Conservation (phyloP, 2,329 filamentous ascomycete genomes). For the Neofusicoccum kwambonambiense region DNA sequence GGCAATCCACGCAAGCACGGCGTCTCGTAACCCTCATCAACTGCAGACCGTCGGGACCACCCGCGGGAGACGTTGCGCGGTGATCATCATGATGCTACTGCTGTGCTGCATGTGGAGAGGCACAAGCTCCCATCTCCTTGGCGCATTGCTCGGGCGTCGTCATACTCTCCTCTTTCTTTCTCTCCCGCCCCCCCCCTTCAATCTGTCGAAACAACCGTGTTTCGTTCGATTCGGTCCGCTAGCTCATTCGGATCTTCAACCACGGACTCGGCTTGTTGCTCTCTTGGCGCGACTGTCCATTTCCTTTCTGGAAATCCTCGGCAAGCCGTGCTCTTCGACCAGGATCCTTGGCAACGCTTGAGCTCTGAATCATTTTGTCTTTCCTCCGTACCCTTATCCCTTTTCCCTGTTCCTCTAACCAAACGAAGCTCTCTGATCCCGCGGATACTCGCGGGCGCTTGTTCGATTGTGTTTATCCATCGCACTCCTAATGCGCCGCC, state of each 20-base stretch:
- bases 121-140: neutral
- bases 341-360: slow-evolving; percentile 6
- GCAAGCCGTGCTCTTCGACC: neutral
- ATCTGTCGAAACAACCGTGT: slow-evolving; percentile 5
- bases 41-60: neutral
- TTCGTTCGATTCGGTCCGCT: slow-evolving; percentile 8
- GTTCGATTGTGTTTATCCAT: neutral
- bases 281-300: neutral
- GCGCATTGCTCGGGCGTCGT: neutral
- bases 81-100: neutral
- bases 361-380: neutral
- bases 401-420: neutral
- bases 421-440: neutral
- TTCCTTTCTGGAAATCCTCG: neutral
- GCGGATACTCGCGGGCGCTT: neutral
- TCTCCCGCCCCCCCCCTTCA: neutral
- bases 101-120: neutral
- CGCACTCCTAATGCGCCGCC: too few relatives aligned
- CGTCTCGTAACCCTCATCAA: neutral
- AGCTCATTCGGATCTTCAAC: neutral
- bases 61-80: neutral
- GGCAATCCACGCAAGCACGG: neutral
- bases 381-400: neutral
- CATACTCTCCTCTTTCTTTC: neutral
- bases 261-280: neutral